phyloP scores from a whole-genome alignment of 1,139 yeast genomes.

The Kodamaea anthophila region DNA sequence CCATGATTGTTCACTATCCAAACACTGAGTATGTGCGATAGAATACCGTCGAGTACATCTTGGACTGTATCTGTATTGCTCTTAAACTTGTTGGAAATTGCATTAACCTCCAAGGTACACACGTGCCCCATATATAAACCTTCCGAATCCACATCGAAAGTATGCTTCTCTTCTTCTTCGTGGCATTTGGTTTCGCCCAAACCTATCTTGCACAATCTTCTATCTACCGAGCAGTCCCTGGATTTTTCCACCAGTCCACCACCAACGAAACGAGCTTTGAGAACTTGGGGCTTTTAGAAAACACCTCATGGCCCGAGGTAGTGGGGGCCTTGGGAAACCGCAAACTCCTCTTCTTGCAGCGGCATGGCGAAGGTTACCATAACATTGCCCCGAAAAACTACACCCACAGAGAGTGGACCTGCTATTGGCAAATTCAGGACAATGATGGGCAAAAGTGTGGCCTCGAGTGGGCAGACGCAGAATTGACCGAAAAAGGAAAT shows the following conservation, averaged over 20 bases:
- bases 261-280: constrained; percentile 8
- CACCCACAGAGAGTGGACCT: constrained; percentile 22
- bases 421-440: constrained; percentile 25
- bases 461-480: constrained; percentile 34
- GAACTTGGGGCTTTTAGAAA: constrained; percentile 16
- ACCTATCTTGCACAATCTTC: too few species aligned
- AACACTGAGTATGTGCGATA: too few species aligned
- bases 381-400: constrained; percentile 24
- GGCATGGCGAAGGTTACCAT: constrained; percentile 41
- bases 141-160: too few species aligned
- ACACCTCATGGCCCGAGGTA: constrained; percentile 15
- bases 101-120: too few species aligned
- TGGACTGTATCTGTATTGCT: too few species aligned
- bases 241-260: constrained; percentile 17
- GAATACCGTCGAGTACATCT: too few species aligned
- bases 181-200: too few species aligned
- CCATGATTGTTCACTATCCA: too few species aligned
- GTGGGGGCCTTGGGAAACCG: constrained; percentile 4
- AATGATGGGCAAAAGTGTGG: constrained; percentile 21
- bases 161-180: too few species aligned
- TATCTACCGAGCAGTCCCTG: too few species aligned
- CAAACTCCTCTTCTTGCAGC: constrained; percentile 31
- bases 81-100: too few species aligned
- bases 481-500: constrained; percentile 24
- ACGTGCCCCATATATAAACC: too few species aligned